Base-by-base conservation (phyloP, 2,329 filamentous ascomycete genomes). In the Elsinoe necatrix region DNA sequence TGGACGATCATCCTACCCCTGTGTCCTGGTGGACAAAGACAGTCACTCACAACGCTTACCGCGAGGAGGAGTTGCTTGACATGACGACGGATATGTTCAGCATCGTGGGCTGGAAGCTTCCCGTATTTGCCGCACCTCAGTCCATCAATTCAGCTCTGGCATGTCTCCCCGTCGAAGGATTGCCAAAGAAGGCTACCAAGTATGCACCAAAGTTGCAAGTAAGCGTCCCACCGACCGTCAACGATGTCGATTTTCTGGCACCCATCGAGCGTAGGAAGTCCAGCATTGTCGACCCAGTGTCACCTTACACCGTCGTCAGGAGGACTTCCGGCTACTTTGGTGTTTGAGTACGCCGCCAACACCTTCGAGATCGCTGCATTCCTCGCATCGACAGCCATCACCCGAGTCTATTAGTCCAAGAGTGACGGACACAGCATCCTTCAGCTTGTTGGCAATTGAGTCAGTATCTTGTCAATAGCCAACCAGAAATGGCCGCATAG, bases 71-170 rank as follows among this genome's bases (percentile, higher is more conserved):
- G 8, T 61, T 67, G 37, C 58, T 62, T 21, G 21, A 55, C 4
- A 60, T 63, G n/a, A 60, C 57, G 12, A 41, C 61, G 31, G 57
- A 61, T 1, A 23, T 66, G 39, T 60, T 65, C 21, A 52, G 48
- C 7, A 57, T 58, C 11, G 61, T 67, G 5, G 65, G 66, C n/a
- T 67, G 64, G 63, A 57, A 59, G 4, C 54, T 67, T 7, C 64
- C 64, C 25, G 27, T 43, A 7, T 62, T 62, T 55, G 57, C 62
- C 8, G 54, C 58, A 3, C 48, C 59, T 1, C 51, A 45, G 25
- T 52, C 57, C 12, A 58, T 65, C 29, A 55, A 51, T 14, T 18
- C 48, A 37, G 59, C 57, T 7, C 39, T 60, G 4, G 41, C 48
- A 35, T 37, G 42, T 27, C 35, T 59, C 1, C 50, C 58, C 1